These are phyloP conservation scores for Alternaria consortialis DNA, from an alignment of 2,329 filamentous ascomycete species.

Conservation along the genomic window DNA sequence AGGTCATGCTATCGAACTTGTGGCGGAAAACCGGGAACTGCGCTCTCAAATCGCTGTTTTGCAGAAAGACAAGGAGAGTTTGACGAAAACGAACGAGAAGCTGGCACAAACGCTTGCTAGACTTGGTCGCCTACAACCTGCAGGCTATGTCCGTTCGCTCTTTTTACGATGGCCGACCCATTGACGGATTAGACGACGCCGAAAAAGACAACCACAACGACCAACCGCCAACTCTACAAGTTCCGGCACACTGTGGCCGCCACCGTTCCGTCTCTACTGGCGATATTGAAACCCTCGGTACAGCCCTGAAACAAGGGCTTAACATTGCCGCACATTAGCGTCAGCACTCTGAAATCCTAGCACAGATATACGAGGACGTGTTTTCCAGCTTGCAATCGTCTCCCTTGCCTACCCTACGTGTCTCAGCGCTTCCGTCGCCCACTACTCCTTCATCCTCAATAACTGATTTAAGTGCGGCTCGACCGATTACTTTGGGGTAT, in stretches of 20 bases:
- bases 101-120: constrained; percentile 11
- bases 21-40: constrained; percentile 11
- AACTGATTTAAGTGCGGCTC: neutral
- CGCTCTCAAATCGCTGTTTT: constrained; percentile 12
- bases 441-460: neutral
- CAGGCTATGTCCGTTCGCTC: neutral
- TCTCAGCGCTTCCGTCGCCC: neutral
- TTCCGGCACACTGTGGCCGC: neutral
- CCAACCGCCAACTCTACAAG: neutral
- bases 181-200: neutral
- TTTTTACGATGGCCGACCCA: neutral
- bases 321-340: neutral
- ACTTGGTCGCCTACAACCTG: constrained; percentile 5
- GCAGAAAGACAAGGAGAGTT: constrained; percentile 7
- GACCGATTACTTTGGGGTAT: neutral
- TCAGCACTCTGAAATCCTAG: constrained; percentile 4
- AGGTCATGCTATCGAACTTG: constrained; percentile 7
- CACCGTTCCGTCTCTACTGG: neutral
- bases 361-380: constrained; percentile 18
- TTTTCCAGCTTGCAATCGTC: constrained; percentile 1
- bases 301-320: neutral
- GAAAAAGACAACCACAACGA: neutral
- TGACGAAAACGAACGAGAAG: constrained; percentile 17
- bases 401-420: neutral
- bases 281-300: neutral